Conservation (phyloP, 768 basidiomycete genomes). For the Psilocybe cubensis region DNA sequence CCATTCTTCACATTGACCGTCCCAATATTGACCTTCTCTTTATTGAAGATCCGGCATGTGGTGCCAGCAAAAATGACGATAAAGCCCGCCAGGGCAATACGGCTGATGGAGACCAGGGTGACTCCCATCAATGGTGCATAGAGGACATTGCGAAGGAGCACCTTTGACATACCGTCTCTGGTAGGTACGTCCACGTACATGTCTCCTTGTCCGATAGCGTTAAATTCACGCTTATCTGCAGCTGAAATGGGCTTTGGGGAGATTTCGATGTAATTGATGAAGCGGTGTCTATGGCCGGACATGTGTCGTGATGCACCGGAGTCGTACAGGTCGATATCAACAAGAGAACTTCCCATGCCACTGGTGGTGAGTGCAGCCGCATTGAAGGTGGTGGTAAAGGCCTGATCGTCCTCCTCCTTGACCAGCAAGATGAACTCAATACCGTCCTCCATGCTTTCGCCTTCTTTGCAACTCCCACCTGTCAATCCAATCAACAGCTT, state of each 20-base stretch:
- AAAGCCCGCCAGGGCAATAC: constrained; percentile 10
- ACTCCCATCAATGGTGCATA: constrained; percentile 21
- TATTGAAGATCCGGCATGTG: constrained; percentile 21
- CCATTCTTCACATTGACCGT: constrained; percentile 19
- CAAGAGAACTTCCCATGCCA: no score
- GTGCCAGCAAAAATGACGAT: constrained; percentile 3
- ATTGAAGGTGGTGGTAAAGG: no score
- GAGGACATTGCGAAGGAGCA: constrained; percentile 12
- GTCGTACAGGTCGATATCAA: constrained; percentile 20
- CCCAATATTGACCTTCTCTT: constrained; percentile 21
- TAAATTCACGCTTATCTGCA: constrained; percentile 35
- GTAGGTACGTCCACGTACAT: constrained; percentile 29
- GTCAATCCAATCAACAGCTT: no score
- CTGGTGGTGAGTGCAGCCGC: no score
- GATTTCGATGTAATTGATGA: constrained; percentile 24
- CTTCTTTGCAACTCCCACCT: no score
- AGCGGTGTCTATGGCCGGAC: constrained; percentile 27
- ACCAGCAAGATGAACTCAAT: no score
- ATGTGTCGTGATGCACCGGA: constrained; percentile 33
- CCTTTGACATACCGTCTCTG: constrained; percentile 8
- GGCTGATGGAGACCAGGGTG: constrained; percentile 19
- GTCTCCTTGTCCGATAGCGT: constrained; percentile 31
- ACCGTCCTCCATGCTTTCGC: no score
- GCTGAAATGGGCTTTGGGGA: constrained; percentile 23
- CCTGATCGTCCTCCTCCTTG: no score